A percentile compares a stretch with the other conserved stretches of the same genome.
Evolutionary conservation across 306 rosid species (phyloP).

Genomic region (Cucurbita moschata): DNA sequence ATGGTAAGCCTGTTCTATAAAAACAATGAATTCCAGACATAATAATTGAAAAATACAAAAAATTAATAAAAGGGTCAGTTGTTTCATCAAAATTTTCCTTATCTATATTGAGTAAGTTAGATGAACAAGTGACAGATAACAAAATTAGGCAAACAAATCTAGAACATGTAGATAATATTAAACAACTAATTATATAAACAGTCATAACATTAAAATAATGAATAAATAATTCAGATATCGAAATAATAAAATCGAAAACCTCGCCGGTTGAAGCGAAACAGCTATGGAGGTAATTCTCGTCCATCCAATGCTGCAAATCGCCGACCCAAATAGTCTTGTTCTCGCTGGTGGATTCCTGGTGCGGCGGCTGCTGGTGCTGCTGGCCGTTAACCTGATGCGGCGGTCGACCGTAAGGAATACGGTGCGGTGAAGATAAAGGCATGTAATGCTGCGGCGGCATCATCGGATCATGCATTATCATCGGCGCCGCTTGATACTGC

Average conservation of each 20-base stretch:
- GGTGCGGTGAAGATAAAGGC: slow-evolving; percentile 23
- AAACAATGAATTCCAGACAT: neutral
- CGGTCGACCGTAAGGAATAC: slow-evolving; percentile 31
- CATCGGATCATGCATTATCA: slow-evolving; percentile 36
- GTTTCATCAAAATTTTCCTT: neutral
- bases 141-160: neutral
- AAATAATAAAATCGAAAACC: neutral
- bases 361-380: slow-evolving; percentile 17
- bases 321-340: slow-evolving; percentile 51
- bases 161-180: neutral
- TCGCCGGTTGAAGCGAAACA: slow-evolving; percentile 39
- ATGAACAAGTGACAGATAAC: neutral
- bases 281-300: slow-evolving; percentile 45
- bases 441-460: slow-evolving; percentile 41
- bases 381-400: slow-evolving; percentile 20
- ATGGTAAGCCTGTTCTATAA: neutral
- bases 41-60: neutral
- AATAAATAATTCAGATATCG: neutral
- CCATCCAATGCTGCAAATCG: slow-evolving; percentile 62
- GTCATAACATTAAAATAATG: neutral
- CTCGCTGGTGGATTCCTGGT: slow-evolving; percentile 26
- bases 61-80: neutral
- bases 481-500: neutral
- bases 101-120: neutral
- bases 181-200: neutral